Percentiles rank a stretch among this genome's conserved stretches.
Conservation (phyloP, 257 asterid species). For the Cynanchum wilfordii region DNA sequence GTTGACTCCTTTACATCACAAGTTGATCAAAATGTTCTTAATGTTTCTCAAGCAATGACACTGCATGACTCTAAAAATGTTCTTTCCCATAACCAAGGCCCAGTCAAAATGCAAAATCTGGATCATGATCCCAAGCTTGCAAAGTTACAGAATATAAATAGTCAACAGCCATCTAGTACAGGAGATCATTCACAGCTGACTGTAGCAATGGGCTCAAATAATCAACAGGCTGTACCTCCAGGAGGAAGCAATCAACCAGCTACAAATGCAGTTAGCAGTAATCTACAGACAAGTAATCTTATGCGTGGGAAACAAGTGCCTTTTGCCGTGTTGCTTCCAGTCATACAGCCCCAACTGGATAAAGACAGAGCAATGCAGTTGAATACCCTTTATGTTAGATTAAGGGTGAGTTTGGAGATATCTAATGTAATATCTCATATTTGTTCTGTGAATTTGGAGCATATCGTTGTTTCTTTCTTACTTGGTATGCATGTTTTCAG, state of each 20-base stretch:
- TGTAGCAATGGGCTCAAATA: slow-evolving; percentile 31
- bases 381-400: slow-evolving; percentile 55
- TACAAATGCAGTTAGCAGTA: slow-evolving; percentile 32
- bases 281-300: slow-evolving; percentile 27
- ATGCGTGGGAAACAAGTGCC: slow-evolving; percentile 86
- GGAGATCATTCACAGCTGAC: slow-evolving; percentile 38
- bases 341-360: slow-evolving; percentile 84
- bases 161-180: slow-evolving; percentile 35
- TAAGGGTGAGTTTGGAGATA: slow-evolving; percentile 50
- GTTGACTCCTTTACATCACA: slow-evolving; percentile 28
- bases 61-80: slow-evolving; percentile 42
- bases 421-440: slow-evolving; percentile 5
- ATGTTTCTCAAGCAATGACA: slow-evolving; percentile 37
- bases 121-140: slow-evolving; percentile 46
- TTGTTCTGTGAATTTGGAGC: slow-evolving; percentile 12
- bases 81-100: slow-evolving; percentile 31
- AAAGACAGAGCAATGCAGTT: slow-evolving; percentile 89
- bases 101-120: slow-evolving; percentile 30
- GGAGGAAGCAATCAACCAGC: slow-evolving; percentile 46
- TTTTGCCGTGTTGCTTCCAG: slow-evolving; percentile 82
- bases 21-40: slow-evolving; percentile 31
- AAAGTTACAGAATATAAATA: slow-evolving; percentile 39
- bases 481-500: slow-evolving; percentile 35
- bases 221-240: slow-evolving; percentile 33
- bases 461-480: slow-evolving; percentile 19